Conservation (phyloP, 768 basidiomycete genomes). For the Candolleomyces efflorescens region DNA sequence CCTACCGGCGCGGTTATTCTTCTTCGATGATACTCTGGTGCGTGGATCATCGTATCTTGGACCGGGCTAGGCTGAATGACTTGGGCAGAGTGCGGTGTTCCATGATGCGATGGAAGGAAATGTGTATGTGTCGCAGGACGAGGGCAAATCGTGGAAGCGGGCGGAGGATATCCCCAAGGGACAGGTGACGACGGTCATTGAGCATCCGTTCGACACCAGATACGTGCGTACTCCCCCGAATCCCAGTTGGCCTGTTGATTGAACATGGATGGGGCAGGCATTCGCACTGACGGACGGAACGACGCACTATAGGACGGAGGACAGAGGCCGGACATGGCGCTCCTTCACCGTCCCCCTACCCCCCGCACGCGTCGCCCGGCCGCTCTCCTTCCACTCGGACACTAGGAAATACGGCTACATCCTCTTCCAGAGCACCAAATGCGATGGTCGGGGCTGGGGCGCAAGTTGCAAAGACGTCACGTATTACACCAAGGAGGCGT, state of each 20-base stretch:
- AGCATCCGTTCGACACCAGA: slow-evolving; percentile 81
- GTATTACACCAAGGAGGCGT: slow-evolving; percentile 84
- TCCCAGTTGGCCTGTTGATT: background rate
- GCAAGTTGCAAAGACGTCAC: slow-evolving; percentile 77
- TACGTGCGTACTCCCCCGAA: slow-evolving; percentile 43
- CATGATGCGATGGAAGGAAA: slow-evolving; percentile 69
- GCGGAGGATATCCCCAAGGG: slow-evolving; percentile 52
- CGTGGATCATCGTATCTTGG: too few species aligned
- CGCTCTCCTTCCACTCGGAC: slow-evolving; percentile 87
- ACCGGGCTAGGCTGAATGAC: too few species aligned
- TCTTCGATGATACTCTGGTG: slow-evolving; percentile 91
- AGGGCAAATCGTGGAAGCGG: slow-evolving; percentile 69
- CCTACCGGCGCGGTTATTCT: slow-evolving; percentile 74
- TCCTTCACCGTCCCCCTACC: slow-evolving; percentile 63
- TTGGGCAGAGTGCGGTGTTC: slow-evolving; percentile 56
- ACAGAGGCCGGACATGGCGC: slow-evolving; percentile 87
- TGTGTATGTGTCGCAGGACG: slow-evolving; percentile 78
- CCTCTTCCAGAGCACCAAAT: slow-evolving; percentile 69
- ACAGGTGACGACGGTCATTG: slow-evolving; percentile 65
- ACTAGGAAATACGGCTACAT: slow-evolving; percentile 66
- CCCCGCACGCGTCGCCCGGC: slow-evolving; percentile 54
- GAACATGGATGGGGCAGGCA: slow-evolving; percentile 50
- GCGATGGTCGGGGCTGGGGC: slow-evolving; percentile 52
- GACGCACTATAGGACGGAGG: slow-evolving; percentile 83
- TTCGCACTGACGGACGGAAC: slow-evolving; percentile 76